Evolutionary conservation across 441 rosid species (phyloP).

Genomic region (Mallotus repandus): DNA sequence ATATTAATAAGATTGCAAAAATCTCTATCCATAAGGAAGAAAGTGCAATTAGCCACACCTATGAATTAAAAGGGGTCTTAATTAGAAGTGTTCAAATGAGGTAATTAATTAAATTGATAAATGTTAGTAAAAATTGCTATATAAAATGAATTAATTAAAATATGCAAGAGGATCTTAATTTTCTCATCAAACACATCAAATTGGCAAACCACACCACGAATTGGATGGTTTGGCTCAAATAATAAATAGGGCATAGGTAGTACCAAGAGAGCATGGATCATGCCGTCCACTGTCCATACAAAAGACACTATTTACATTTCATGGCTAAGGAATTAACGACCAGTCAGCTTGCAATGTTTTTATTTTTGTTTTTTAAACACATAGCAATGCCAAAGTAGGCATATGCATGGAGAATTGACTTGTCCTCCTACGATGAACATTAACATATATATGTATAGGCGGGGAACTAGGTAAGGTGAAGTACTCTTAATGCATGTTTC

Average conservation of each 20-base stretch:
- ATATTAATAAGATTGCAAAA: too few relatives aligned
- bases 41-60: too few relatives aligned
- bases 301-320: neutral
- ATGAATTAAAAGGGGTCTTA: too few relatives aligned
- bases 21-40: too few relatives aligned
- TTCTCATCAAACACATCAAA: neutral
- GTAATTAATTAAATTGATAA: too few relatives aligned
- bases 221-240: neutral
- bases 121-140: too few relatives aligned
- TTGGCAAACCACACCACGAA: neutral
- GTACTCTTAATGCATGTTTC: neutral
- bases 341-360: conserved; percentile 11
- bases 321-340: conserved; percentile 11
- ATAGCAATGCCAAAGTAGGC: conserved; percentile 16
- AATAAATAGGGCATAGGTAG: conserved; percentile 1
- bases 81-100: too few relatives aligned
- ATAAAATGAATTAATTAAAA: too few relatives aligned
- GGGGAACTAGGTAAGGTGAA: neutral
- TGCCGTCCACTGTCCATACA: conserved; percentile 8
- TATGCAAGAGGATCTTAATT: too few relatives aligned
- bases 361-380: neutral
- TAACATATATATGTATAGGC: neutral
- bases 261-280: conserved; percentile 15
- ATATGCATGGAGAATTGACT: conserved; percentile 17
- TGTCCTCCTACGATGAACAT: conserved; percentile 6